Conservation (phyloP, 495 filamentous ascomycete genomes). For the Xylaria palmicola region DNA sequence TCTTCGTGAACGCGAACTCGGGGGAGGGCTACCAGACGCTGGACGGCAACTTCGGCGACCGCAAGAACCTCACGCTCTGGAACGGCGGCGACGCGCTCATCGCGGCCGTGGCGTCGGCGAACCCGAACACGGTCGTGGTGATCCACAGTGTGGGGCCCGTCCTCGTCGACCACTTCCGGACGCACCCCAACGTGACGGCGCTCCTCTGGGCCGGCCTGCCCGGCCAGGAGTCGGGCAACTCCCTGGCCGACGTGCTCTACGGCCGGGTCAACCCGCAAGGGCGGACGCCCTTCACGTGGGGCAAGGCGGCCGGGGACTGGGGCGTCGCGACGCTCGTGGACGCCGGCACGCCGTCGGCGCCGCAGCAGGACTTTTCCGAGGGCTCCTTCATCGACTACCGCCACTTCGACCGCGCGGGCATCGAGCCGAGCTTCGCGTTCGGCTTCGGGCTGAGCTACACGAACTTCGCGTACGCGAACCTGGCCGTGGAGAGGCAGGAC, state of each 20-base stretch:
- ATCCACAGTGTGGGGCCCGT: conserved; percentile 55
- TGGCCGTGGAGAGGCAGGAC: conserved; percentile 20
- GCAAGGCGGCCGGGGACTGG: conserved; percentile 50
- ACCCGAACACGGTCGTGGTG: conserved; percentile 56
- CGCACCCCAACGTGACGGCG: conserved; percentile 59
- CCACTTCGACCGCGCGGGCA: conserved; percentile 46
- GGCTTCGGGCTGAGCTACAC: conserved; percentile 53
- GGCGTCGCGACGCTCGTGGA: conserved; percentile 38
- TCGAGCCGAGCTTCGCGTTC: conserved; percentile 49
- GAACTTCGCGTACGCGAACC: conserved; percentile 37
- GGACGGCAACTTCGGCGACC: conserved; percentile 58
- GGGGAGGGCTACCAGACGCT: conserved; percentile 58
- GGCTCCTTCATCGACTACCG: conserved; percentile 55
- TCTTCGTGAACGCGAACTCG: conserved; percentile 57
- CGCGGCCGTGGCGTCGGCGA: conserved; percentile 44
- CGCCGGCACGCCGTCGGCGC: conserved; percentile 23
- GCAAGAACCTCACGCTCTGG: conserved; percentile 49
- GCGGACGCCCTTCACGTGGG: conserved; percentile 57
- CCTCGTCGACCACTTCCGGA: conserved; percentile 43
- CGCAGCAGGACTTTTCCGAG: conserved; percentile 45
- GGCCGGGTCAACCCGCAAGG: conserved; percentile 53
- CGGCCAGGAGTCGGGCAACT: conserved; percentile 56
- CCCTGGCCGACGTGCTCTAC: conserved; percentile 51
- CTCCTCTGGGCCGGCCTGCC: conserved; percentile 56
- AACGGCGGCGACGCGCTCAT: conserved; percentile 54